Base-by-base conservation (phyloP, 306 rosid species). In the Vigna nakashimae region DNA sequence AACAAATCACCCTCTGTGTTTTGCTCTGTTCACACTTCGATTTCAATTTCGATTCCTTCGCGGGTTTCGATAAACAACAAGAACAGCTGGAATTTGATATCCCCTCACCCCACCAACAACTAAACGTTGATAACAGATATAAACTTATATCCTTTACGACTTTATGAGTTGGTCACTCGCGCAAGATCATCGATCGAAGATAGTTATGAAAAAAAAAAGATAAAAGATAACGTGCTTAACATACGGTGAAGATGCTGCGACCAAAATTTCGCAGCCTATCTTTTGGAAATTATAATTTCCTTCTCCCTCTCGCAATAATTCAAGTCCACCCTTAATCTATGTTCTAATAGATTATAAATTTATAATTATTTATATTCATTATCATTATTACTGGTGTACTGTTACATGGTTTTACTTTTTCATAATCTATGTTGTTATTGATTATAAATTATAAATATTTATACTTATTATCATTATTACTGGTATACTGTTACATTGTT, bases 21-120 rank as follows among this genome's bases (percentile, higher is more conserved):
- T 2, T 36, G 53, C 16, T 28, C 46, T 3, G 32, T 74, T 60
- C 34, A 14, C 16, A 40, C 71, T 73, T 22, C 4, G 38, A 14
- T 71, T 56, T 57, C 55, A 46, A 68, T 68, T 45, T 26, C 57
- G 40, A 67, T 67, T 46, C 22, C 56, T 45, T 22, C 22, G 57
- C 30, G 55, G 56, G 40, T 68, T 67, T 68, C 72, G 52, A 22
- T 28, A 45, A 67, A 68, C 42, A 68, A 68, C 24, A 68, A 24
- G 4, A 45, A 67, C 38, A 43, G 56, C 57, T 45, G 55, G 55
- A 67, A 45, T 18, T 67, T 18, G 71, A 65, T 4, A 40, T 40
- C 34, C 5, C 34, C 34, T 30, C 5, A 30, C 34, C 34, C 34
- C 16, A n/a, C 2, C 17, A 1, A 6, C 24, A 7, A 26, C 16